Evolutionary conservation across 805 yeast genomes (phyloP).

Genomic region (Yamadazyma nakazawae): DNA sequence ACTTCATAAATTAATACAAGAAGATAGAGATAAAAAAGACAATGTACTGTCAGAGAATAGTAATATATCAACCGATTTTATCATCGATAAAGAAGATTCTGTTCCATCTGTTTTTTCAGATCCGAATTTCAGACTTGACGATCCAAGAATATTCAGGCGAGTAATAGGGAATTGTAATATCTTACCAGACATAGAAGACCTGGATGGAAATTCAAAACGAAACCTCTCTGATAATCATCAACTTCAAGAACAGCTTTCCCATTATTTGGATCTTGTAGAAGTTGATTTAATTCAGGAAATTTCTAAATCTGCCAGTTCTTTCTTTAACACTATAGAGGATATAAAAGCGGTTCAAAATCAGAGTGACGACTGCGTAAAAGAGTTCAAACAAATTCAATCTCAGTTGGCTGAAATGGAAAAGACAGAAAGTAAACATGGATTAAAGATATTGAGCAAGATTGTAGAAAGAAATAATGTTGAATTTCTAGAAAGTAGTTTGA

Average conservation of each 20-base stretch:
- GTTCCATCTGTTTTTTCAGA: constrained; percentile 71
- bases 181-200: constrained; percentile 24
- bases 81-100: neutral
- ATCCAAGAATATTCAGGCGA: constrained; percentile 76
- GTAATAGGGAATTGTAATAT: constrained; percentile 63
- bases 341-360: constrained; percentile 59
- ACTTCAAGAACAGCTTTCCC: constrained; percentile 74
- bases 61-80: neutral
- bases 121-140: constrained; percentile 73
- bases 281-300: constrained; percentile 77
- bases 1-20: constrained; percentile 25
- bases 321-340: constrained; percentile 81
- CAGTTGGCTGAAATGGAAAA: constrained; percentile 46
- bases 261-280: constrained; percentile 83
- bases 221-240: constrained; percentile 48
- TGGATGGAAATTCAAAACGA: constrained; percentile 18
- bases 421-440: constrained; percentile 49
- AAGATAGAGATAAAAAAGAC: neutral
- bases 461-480: constrained; percentile 58
- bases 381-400: constrained; percentile 44
- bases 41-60: neutral
- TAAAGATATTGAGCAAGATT: constrained; percentile 46
- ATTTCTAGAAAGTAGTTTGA: constrained; percentile 57
- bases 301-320: constrained; percentile 77
- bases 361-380: constrained; percentile 49